phyloP scores from a whole-genome alignment of 1,139 yeast species.

The Suhomyces kunorum region DNA sequence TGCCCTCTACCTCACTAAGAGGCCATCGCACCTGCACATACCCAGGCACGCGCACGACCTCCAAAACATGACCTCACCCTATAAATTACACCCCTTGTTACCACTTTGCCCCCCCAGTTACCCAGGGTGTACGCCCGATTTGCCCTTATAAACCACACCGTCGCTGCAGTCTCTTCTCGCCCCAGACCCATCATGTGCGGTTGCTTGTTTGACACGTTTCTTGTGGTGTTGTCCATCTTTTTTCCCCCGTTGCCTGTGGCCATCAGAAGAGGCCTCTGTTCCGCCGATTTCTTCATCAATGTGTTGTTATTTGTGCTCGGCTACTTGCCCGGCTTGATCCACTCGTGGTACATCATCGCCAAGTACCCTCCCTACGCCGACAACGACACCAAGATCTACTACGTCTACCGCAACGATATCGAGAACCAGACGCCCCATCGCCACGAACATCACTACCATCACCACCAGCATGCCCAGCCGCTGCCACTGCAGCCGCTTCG shows the following conservation, averaged over 20 bases:
- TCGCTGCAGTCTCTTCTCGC: neutral
- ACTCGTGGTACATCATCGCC: slow-evolving; percentile 64
- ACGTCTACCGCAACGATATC: slow-evolving; percentile 35
- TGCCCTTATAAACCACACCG: neutral
- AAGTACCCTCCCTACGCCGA: slow-evolving; percentile 35
- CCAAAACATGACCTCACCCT: no score
- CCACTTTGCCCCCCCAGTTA: no score
- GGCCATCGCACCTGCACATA: no score
- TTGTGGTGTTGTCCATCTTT: slow-evolving; percentile 59
- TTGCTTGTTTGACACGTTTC: slow-evolving; percentile 48
- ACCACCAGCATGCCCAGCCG: slow-evolving; percentile 19
- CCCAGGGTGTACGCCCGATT: neutral
- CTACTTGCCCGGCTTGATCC: slow-evolving; percentile 68
- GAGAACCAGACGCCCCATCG: slow-evolving; percentile 28
- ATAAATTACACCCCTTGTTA: no score
- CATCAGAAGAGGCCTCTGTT: slow-evolving; percentile 65
- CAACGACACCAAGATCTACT: slow-evolving; percentile 33
- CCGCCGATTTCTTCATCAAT: slow-evolving; percentile 62
- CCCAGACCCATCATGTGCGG: slow-evolving; percentile 13
- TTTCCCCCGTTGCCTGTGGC: slow-evolving; percentile 76
- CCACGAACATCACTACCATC: slow-evolving; percentile 25
- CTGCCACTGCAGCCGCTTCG: slow-evolving; percentile 12
- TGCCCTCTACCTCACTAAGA: no score
- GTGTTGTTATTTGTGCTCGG: slow-evolving; percentile 60
- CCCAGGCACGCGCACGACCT: no score